These are phyloP conservation scores for Penstemon newberryi DNA, from an alignment of 257 asterid genomes.

Conservation along the genomic window DNA sequence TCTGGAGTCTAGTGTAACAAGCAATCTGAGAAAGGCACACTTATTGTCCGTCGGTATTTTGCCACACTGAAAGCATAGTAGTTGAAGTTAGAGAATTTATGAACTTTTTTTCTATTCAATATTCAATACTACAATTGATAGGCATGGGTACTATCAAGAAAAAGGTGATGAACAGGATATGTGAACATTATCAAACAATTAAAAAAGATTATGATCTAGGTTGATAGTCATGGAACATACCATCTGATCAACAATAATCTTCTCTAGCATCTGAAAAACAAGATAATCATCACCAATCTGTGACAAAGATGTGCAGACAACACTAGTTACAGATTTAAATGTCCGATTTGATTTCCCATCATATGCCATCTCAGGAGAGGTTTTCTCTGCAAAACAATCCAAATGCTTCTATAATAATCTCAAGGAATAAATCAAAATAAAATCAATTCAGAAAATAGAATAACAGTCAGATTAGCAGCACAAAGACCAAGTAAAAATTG, in stretches of 20 bases:
- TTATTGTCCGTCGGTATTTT: slow-evolving; percentile 60
- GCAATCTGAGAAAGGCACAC: slow-evolving; percentile 74
- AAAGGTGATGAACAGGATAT: slow-evolving; percentile 2
- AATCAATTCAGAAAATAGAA: too few relatives aligned
- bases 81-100: neutral
- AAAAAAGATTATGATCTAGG: slow-evolving; percentile 7
- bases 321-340: slow-evolving; percentile 50
- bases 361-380: slow-evolving; percentile 29
- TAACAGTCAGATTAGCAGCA: neutral
- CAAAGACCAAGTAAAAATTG: neutral
- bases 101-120: neutral
- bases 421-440: slow-evolving; percentile 15
- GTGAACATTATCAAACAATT: neutral
- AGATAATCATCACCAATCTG: slow-evolving; percentile 68
- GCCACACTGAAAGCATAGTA: slow-evolving; percentile 49
- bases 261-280: slow-evolving; percentile 75
- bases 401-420: slow-evolving; percentile 23
- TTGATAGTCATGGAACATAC: slow-evolving; percentile 45
- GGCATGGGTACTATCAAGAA: slow-evolving; percentile 16
- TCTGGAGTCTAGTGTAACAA: slow-evolving; percentile 55
- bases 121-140: neutral
- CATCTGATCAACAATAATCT: slow-evolving; percentile 56
- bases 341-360: slow-evolving; percentile 53
- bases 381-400: slow-evolving; percentile 50
- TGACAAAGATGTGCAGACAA: slow-evolving; percentile 57